Evolutionary conservation across 306 rosid genomes (phyloP).

Genomic region (Quercus ilex): DNA sequence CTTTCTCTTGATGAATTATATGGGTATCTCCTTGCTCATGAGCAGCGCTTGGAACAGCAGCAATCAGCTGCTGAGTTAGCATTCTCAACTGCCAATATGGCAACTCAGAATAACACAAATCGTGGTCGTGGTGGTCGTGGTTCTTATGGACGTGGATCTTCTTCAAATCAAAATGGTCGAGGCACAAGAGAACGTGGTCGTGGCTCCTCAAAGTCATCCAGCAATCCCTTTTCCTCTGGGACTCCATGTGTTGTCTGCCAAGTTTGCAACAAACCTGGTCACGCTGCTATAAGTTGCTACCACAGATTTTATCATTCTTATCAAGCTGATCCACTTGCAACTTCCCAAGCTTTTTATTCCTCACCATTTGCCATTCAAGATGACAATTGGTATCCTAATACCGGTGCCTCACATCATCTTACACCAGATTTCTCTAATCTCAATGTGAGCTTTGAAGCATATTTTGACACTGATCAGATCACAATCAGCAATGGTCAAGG

Average conservation of each 20-base stretch:
- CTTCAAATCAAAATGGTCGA: background rate
- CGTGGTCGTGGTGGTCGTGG: background rate
- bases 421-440: background rate
- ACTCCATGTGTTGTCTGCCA: background rate
- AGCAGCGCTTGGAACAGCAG: background rate
- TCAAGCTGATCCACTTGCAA: background rate
- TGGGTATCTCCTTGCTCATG: background rate
- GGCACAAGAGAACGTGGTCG: background rate
- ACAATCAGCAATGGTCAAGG: background rate
- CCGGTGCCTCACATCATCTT: background rate
- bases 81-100: background rate
- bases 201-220: no score
- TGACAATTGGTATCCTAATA: background rate
- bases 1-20: background rate
- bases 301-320: background rate
- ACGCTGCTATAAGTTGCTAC: background rate
- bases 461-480: background rate
- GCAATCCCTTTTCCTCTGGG: no score
- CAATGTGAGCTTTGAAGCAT: background rate
- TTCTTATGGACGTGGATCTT: background rate
- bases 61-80: background rate
- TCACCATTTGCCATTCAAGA: background rate
- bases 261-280: background rate
- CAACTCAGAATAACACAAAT: background rate
- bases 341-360: background rate